phyloP scores from a whole-genome alignment of 2,329 filamentous ascomycete genomes.

The Blastomyces percursus region DNA sequence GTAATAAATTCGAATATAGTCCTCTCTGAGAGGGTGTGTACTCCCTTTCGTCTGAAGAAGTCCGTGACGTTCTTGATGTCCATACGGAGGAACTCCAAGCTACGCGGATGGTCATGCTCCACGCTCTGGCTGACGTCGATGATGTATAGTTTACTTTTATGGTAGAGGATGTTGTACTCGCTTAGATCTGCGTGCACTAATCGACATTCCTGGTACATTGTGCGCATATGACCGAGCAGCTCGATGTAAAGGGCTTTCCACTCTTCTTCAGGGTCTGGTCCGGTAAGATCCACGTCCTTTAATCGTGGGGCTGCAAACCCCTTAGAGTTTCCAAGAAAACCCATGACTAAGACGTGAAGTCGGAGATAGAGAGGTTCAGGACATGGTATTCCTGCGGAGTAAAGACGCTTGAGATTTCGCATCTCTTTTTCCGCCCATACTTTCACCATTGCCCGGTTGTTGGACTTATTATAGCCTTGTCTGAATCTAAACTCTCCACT shows the following conservation, averaged over 20 bases:
- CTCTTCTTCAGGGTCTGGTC: slow-evolving; percentile 55
- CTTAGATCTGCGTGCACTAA: slow-evolving; percentile 94
- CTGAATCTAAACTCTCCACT: slow-evolving; percentile 88
- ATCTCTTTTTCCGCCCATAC: slow-evolving; percentile 99
- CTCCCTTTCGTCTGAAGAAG: slow-evolving; percentile 79
- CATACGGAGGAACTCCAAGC: slow-evolving; percentile 89
- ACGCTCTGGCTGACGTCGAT: slow-evolving; percentile 98
- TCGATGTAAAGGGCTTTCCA: slow-evolving; percentile 75
- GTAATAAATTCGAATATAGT: slow-evolving; percentile 78
- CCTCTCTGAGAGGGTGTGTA: slow-evolving; percentile 69
- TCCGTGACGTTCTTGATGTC: slow-evolving; percentile 95
- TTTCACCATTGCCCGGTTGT: slow-evolving; percentile 94
- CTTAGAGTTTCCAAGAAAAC: slow-evolving; percentile 75
- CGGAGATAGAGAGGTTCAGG: slow-evolving; percentile 83
- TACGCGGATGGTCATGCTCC: slow-evolving; percentile 88
- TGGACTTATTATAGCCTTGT: slow-evolving; percentile 83
- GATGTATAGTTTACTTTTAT: slow-evolving; percentile 71
- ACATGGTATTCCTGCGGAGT: slow-evolving; percentile 75
- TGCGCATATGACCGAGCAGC: slow-evolving; percentile 76
- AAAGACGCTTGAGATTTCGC: slow-evolving; percentile 76
- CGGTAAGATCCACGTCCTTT: slow-evolving; percentile 67
- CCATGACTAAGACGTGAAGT: slow-evolving; percentile 92
- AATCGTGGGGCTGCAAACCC: slow-evolving; percentile 82
- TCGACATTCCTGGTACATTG: slow-evolving; percentile 81
- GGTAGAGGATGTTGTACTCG: slow-evolving; percentile 95